A percentile compares a stretch with the other conserved stretches of the same genome.
Conservation (phyloP, 768 basidiomycete genomes). For the Sporobolomyces roseus region DNA sequence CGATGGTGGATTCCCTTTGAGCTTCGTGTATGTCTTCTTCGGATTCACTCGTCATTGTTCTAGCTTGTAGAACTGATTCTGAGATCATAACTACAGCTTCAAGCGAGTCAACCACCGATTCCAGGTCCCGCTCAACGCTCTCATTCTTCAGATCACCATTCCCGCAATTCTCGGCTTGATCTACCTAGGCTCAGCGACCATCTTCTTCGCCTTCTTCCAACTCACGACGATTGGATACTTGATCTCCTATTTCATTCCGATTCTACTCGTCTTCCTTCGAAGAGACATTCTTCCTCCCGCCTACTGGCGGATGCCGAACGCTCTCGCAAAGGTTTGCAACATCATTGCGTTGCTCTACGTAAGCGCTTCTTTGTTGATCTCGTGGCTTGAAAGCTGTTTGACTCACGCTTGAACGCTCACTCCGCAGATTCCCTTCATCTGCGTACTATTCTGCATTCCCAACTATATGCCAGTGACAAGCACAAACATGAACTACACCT, state of each 20-base stretch:
- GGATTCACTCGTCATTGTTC: not conserved
- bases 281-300: constrained; percentile 16
- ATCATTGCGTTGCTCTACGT: constrained; percentile 13
- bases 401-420: not conserved
- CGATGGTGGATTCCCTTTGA: constrained; percentile 20
- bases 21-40: not conserved
- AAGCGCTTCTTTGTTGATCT: not conserved
- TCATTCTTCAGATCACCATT: constrained; percentile 3
- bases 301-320: constrained; percentile 21
- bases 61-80: no score
- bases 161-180: constrained; percentile 29
- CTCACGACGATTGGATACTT: constrained; percentile 20
- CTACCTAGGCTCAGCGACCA: constrained; percentile 16
- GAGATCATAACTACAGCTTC: no score
- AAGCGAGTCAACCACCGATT: constrained; percentile 8
- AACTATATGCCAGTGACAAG: constrained; percentile 20
- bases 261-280: constrained; percentile 34
- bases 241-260: constrained; percentile 26
- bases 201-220: constrained; percentile 33
- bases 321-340: constrained; percentile 16
- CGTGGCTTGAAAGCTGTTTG: no score
- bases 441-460: constrained; percentile 28
- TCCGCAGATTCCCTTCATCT: constrained; percentile 21
- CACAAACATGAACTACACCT: constrained; percentile 19
- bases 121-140: constrained; percentile 19